Evolutionary conservation across 176 grass and related monocot genomes (phyloP).

Genomic region (Phoenix roebelenii): DNA sequence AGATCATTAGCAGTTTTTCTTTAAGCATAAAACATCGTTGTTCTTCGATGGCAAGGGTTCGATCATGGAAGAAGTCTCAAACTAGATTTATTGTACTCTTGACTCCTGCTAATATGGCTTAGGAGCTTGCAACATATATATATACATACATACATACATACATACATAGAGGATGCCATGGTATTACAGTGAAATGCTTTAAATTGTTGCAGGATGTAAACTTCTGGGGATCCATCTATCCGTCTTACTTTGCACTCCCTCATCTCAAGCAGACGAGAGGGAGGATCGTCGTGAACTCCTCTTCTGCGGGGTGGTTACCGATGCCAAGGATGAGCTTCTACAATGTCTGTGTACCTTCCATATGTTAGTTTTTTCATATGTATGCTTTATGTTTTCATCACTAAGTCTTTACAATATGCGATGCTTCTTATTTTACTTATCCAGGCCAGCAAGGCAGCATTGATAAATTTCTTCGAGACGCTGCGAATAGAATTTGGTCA

Average conservation of each 20-base stretch:
- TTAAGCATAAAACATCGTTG: too few species aligned
- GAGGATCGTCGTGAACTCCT: constrained; percentile 53
- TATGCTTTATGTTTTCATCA: neutral
- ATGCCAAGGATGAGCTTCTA: constrained; percentile 79
- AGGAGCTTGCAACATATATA: too few species aligned
- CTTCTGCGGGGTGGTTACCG: constrained; percentile 24
- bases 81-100: too few species aligned
- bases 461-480: constrained; percentile 62
- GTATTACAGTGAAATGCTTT: too few species aligned
- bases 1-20: too few species aligned
- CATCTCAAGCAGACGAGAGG: constrained; percentile 18
- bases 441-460: constrained; percentile 60
- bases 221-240: constrained; percentile 54
- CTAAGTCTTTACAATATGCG: neutral
- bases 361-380: too few species aligned
- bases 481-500: constrained; percentile 41
- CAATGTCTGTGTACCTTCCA: constrained; percentile 28
- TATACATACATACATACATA: too few species aligned
- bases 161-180: too few species aligned
- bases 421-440: constrained; percentile 3
- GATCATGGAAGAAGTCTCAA: too few species aligned
- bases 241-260: too few species aligned
- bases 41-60: too few species aligned
- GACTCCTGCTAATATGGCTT: too few species aligned
- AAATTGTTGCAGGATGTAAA: constrained; percentile 30